Percentiles rank a stretch among this genome's conserved stretches.
Evolutionary conservation across 2,329 filamentous ascomycete genomes (phyloP).

Genomic region (Calonectria henricotiae): DNA sequence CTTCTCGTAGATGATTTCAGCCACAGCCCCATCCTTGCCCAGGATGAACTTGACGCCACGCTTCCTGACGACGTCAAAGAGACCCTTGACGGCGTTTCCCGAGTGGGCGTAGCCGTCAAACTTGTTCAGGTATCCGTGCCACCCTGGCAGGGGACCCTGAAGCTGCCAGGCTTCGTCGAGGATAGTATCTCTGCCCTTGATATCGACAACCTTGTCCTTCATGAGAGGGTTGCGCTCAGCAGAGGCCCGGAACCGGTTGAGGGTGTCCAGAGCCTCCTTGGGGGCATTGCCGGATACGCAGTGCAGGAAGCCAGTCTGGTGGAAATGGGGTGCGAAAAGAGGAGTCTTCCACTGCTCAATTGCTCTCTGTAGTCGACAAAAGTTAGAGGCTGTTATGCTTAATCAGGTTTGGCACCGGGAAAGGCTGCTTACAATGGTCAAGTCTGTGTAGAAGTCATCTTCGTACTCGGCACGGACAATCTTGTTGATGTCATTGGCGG

Average conservation of each 20-base stretch:
- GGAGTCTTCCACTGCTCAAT: slow-evolving; percentile 69
- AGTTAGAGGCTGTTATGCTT: background rate
- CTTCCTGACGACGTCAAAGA: slow-evolving; percentile 62
- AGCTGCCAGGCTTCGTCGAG: slow-evolving; percentile 65
- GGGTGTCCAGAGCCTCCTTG: slow-evolving; percentile 64
- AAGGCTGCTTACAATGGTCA: slow-evolving; percentile 64
- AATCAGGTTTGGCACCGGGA: background rate
- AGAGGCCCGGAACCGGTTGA: slow-evolving; percentile 62
- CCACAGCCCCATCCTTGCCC: slow-evolving; percentile 52
- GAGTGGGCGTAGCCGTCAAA: slow-evolving; percentile 73
- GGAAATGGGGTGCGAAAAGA: slow-evolving; percentile 69
- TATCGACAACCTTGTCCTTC: slow-evolving; percentile 58
- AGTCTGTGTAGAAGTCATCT: slow-evolving; percentile 70
- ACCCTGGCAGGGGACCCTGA: slow-evolving; percentile 63
- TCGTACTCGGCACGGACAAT: slow-evolving; percentile 74
- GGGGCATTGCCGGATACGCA: slow-evolving; percentile 66
- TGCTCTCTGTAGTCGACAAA: slow-evolving; percentile 58
- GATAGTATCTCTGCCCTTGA: slow-evolving; percentile 61
- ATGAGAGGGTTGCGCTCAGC: slow-evolving; percentile 61
- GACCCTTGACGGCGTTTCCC: slow-evolving; percentile 65
- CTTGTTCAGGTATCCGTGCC: slow-evolving; percentile 73
- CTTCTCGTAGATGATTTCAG: slow-evolving; percentile 49
- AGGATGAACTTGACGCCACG: slow-evolving; percentile 46
- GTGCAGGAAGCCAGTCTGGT: slow-evolving; percentile 62
- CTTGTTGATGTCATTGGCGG: slow-evolving; percentile 75